Percentiles rank a stretch among this genome's conserved stretches.
Evolutionary conservation across 805 yeast species (phyloP).

Genomic region (Metschnikowia corniflorae): DNA sequence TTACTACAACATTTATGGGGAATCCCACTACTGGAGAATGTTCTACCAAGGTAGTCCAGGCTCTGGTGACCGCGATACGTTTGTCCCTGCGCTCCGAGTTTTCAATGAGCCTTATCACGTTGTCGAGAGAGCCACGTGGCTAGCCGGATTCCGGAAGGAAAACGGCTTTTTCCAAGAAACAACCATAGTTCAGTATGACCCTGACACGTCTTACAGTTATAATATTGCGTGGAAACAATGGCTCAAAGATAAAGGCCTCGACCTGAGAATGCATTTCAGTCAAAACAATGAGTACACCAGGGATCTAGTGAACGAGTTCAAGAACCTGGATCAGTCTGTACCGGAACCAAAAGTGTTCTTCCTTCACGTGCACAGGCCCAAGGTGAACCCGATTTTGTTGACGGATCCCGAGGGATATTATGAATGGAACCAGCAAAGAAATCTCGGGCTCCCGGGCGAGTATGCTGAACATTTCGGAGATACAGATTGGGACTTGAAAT

Average conservation of each 20-base stretch:
- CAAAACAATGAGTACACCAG: conserved; percentile 16
- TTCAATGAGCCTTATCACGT: conserved; percentile 32
- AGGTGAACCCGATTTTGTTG: conserved; percentile 12
- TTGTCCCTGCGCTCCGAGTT: conserved; percentile 36
- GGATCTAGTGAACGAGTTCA: conserved; percentile 13
- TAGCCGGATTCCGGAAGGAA: conserved; percentile 17
- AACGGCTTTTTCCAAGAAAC: conserved; percentile 19
- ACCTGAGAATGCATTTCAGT: conserved; percentile 18
- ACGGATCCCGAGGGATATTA: conserved; percentile 9
- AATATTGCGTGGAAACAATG: conserved; percentile 14
- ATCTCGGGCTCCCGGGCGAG: conserved; percentile 18
- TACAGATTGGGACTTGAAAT: conserved; percentile 25
- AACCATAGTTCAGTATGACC: conserved; percentile 25
- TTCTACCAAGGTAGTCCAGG: conserved; percentile 36
- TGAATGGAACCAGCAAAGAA: conserved; percentile 17
- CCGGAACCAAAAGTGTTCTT: conserved; percentile 17
- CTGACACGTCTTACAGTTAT: conserved; percentile 13
- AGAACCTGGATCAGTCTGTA: conserved; percentile 2
- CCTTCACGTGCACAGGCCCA: conserved; percentile 24
- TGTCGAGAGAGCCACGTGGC: conserved; percentile 22
- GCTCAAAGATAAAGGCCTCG: conserved; percentile 16
- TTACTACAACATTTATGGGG: conserved; percentile 33
- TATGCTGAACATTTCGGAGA: conserved; percentile 17
- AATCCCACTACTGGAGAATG: conserved; percentile 25
- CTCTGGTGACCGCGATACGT: conserved; percentile 35